Percentiles rank a stretch among this genome's conserved stretches.
Conservation (phyloP, 2,329 filamentous ascomycete genomes). For the Aspergillus ochraceoroseus region DNA sequence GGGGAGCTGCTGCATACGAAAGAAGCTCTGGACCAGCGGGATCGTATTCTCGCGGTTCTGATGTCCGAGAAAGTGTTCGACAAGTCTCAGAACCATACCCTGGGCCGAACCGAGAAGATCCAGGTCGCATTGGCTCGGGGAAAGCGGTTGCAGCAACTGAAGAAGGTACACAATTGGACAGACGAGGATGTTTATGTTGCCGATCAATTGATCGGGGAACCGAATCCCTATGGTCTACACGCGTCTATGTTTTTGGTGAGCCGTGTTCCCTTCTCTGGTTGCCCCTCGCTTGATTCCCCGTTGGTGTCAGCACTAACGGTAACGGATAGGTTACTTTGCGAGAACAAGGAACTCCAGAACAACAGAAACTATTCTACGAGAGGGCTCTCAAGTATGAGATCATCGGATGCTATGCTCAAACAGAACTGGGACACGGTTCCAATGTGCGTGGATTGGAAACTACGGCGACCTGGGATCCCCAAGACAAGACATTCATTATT, state of each 20-base stretch:
- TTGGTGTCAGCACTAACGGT: neutral
- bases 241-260: conserved; percentile 63
- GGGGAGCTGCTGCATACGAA: conserved; percentile 65
- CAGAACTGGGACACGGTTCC: conserved; percentile 71
- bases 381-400: conserved; percentile 64
- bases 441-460: conserved; percentile 71
- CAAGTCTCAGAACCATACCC: conserved; percentile 72
- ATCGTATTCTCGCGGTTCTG: conserved; percentile 60
- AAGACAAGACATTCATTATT: conserved; percentile 69
- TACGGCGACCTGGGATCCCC: conserved; percentile 66
- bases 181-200: conserved; percentile 60
- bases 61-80: conserved; percentile 66
- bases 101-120: conserved; percentile 63
- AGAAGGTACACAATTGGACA: conserved; percentile 62
- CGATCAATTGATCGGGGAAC: conserved; percentile 66
- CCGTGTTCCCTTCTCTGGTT: neutral
- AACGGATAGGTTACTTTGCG: conserved; percentile 56
- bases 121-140: conserved; percentile 64
- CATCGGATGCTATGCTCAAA: conserved; percentile 77
- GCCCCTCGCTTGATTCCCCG: conserved; percentile 11
- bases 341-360: conserved; percentile 67
- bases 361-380: conserved; percentile 68
- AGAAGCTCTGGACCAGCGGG: conserved; percentile 57
- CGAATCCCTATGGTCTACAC: conserved; percentile 68
- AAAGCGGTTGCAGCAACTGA: conserved; percentile 64